phyloP scores from a whole-genome alignment of 208 protist species.

The Leishmania aethiopica region DNA sequence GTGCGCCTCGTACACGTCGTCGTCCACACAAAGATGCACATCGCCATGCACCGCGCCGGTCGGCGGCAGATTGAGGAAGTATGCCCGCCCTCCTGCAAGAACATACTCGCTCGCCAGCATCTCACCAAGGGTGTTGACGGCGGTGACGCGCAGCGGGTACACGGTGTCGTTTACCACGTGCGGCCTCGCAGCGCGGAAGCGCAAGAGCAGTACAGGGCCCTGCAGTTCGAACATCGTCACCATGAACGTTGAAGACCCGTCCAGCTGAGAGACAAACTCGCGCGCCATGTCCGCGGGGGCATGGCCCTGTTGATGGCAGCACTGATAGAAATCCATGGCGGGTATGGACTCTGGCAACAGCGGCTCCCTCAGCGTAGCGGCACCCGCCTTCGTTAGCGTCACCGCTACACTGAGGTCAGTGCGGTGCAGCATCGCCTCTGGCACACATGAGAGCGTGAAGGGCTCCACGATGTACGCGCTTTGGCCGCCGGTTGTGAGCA shows the following conservation, averaged over 20 bases:
- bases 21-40: slow-evolving; percentile 18
- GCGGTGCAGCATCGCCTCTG: slow-evolving; percentile 30
- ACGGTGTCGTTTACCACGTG: slow-evolving; percentile 32
- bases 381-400: not conserved
- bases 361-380: slow-evolving; percentile 24
- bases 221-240: slow-evolving; percentile 24
- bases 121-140: slow-evolving; percentile 22
- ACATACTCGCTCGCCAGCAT: slow-evolving; percentile 19
- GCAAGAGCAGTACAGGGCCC: slow-evolving; percentile 22
- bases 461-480: slow-evolving; percentile 19
- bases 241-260: slow-evolving; percentile 33
- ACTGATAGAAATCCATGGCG: slow-evolving; percentile 22
- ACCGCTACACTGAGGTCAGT: slow-evolving; percentile 26
- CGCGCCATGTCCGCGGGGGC: slow-evolving; percentile 16
- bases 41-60: slow-evolving; percentile 7
- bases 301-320: slow-evolving; percentile 20
- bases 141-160: slow-evolving; percentile 21
- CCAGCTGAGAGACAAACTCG: slow-evolving; percentile 33
- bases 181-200: slow-evolving; percentile 22
- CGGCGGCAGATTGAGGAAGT: slow-evolving; percentile 26
- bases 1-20: slow-evolving; percentile 21
- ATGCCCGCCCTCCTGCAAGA: slow-evolving; percentile 16
- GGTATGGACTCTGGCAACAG: slow-evolving; percentile 21
- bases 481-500: slow-evolving; percentile 18
- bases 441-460: slow-evolving; percentile 30